These are phyloP conservation scores for Rhypophila decipiens DNA, from an alignment of 495 filamentous ascomycete genomes.

Conservation along the genomic window DNA sequence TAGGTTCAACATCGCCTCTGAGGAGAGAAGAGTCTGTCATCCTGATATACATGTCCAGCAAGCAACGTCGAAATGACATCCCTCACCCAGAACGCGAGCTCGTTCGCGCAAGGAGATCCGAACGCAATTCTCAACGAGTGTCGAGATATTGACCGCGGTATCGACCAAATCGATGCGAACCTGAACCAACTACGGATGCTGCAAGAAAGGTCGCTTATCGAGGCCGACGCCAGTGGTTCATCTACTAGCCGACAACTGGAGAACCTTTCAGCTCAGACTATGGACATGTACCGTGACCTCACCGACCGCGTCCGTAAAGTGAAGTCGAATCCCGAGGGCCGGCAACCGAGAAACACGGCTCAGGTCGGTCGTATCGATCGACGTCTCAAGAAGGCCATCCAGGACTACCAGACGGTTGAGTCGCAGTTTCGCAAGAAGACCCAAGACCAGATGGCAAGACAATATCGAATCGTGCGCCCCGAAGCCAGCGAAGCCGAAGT, in stretches of 20 bases:
- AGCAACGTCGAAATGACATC: conserved; percentile 60
- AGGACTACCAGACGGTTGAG: conserved; percentile 73
- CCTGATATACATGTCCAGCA: conserved; percentile 13
- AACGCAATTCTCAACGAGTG: conserved; percentile 79
- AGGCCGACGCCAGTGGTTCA: conserved; percentile 48
- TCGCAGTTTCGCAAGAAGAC: conserved; percentile 67
- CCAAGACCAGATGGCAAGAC: conserved; percentile 75
- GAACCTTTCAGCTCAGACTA: conserved; percentile 59
- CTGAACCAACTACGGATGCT: conserved; percentile 52
- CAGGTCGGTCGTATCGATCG: conserved; percentile 76
- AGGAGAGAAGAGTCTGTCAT: conserved; percentile 1
- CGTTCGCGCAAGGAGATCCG: conserved; percentile 46
- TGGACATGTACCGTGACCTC: conserved; percentile 70
- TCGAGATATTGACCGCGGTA: conserved; percentile 65
- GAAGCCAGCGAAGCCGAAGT: conserved; percentile 79
- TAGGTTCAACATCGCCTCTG: conserved; percentile 25
- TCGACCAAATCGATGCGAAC: conserved; percentile 65
- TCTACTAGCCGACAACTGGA: conserved; percentile 54
- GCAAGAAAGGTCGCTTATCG: conserved; percentile 53
- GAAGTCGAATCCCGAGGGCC: conserved; percentile 71
- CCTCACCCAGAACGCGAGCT: conserved; percentile 41
- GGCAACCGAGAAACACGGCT: conserved; percentile 59
- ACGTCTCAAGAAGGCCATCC: conserved; percentile 70
- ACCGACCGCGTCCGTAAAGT: conserved; percentile 67
- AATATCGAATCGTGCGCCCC: conserved; percentile 83